phyloP scores from a whole-genome alignment of 495 filamentous ascomycete genomes.

The Chlorociboria aeruginascens region DNA sequence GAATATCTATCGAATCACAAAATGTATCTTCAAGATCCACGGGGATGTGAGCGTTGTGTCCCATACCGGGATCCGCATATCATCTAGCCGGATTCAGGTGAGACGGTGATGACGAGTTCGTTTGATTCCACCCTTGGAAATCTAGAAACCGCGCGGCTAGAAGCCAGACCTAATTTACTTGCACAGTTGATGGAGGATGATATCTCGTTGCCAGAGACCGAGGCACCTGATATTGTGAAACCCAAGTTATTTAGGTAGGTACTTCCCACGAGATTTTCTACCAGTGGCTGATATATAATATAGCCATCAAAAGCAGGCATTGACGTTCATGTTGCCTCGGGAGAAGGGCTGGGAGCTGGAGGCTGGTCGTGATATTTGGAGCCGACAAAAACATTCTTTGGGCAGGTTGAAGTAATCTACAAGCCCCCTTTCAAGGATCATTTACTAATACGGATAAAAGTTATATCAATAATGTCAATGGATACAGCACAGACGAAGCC shows the following conservation, averaged over 20 bases:
- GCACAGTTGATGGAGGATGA: conserved; percentile 35
- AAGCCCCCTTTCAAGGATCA: conserved; percentile 61
- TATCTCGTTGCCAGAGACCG: conserved; percentile 32
- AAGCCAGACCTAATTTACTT: conserved; percentile 23
- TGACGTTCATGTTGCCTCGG: conserved; percentile 69
- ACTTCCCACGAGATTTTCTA: conserved; percentile 64
- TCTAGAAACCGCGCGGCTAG: conserved; percentile 29
- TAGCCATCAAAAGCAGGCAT: conserved; percentile 76
- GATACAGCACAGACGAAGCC: conserved; percentile 43
- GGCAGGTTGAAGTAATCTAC: conserved; percentile 30
- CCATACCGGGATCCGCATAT: conserved; percentile 53
- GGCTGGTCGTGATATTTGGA: not conserved
- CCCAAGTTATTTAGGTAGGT: conserved; percentile 75
- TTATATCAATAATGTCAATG: conserved; percentile 74
- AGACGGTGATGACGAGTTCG: conserved; percentile 1
- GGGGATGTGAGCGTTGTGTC: conserved; percentile 46
- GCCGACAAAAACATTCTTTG: too few relatives aligned
- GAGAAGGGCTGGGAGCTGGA: conserved; percentile 34
- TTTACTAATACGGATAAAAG: conserved; percentile 31
- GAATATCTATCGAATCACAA: conserved; percentile 48
- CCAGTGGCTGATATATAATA: conserved; percentile 47
- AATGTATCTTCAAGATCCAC: conserved; percentile 48
- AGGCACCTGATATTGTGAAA: conserved; percentile 12
- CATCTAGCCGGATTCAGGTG: not conserved
- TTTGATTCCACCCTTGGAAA: conserved; percentile 1